These are phyloP conservation scores for Lagerstroemia speciosa DNA, from an alignment of 345 rosid genomes.

Conservation along the genomic window DNA sequence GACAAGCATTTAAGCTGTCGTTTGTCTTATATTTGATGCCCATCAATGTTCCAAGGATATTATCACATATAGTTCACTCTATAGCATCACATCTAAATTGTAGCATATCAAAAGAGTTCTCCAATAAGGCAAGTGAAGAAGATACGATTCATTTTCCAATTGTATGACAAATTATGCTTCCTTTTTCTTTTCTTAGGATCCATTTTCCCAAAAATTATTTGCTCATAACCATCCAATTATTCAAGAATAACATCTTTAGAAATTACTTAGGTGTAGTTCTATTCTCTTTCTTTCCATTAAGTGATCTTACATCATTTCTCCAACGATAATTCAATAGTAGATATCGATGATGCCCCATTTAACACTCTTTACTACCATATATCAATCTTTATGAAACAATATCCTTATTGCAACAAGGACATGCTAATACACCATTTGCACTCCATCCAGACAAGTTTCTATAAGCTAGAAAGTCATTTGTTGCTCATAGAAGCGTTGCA, in stretches of 20 bases:
- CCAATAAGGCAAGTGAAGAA: too few species aligned
- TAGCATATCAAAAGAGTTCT: neutral
- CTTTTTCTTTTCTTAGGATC: neutral
- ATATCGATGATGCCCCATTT: too few species aligned
- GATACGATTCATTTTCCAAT: neutral
- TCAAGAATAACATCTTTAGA: neutral
- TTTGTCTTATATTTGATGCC: neutral
- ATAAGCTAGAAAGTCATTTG: neutral
- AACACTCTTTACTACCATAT: too few species aligned
- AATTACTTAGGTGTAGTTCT: neutral
- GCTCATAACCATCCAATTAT: neutral
- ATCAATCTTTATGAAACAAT: too few species aligned
- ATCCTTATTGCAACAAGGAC: neutral
- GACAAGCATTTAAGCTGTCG: neutral
- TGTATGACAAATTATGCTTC: neutral
- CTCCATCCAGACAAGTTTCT: neutral
- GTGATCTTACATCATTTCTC: neutral
- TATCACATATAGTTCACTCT: slow-evolving; percentile 12
- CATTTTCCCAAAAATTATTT: neutral
- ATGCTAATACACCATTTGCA: neutral
- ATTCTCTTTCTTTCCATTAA: neutral
- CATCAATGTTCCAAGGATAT: neutral
- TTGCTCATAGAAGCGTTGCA: neutral
- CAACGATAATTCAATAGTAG: too few species aligned
- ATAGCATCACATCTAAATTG: slow-evolving; percentile 11